Conservation (phyloP, 2,329 filamentous ascomycete genomes). For the Neopestalotiopsis sp. region DNA sequence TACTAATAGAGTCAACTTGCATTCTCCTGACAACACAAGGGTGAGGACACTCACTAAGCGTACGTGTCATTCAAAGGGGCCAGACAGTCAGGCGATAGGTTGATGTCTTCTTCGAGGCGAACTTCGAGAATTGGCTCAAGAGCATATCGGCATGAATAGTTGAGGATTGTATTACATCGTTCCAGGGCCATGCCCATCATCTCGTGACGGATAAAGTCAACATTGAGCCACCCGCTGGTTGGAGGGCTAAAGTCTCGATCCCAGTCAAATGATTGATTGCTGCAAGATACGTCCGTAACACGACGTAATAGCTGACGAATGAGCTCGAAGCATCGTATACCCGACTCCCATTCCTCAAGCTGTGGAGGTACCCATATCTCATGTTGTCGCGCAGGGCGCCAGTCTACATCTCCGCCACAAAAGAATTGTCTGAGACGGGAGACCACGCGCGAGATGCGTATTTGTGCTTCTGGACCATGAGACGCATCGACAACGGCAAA, state of each 20-base stretch:
- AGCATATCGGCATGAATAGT: constrained; percentile 14
- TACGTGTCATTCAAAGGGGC: neutral
- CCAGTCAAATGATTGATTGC: neutral
- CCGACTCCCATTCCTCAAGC: constrained; percentile 9
- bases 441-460: neutral
- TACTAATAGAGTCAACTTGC: neutral
- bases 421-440: constrained; percentile 8
- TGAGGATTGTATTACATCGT: constrained; percentile 14
- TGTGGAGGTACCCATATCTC: constrained; percentile 12
- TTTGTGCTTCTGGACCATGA: neutral
- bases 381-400: neutral
- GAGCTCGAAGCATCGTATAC: constrained; percentile 16
- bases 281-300: neutral
- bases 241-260: constrained; percentile 10
- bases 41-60: constrained; percentile 6
- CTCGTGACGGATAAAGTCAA: constrained; percentile 18
- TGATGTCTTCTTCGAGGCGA: neutral
- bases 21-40: neutral
- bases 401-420: neutral
- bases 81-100: neutral
- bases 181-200: constrained; percentile 19
- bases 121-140: constrained; percentile 16
- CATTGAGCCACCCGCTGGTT: constrained; percentile 16
- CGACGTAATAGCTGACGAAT: constrained; percentile 9
- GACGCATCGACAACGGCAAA: constrained; percentile 8